Conservation (phyloP, 1,284 basidiomycete species). For the Rhodotorula glutinis region DNA sequence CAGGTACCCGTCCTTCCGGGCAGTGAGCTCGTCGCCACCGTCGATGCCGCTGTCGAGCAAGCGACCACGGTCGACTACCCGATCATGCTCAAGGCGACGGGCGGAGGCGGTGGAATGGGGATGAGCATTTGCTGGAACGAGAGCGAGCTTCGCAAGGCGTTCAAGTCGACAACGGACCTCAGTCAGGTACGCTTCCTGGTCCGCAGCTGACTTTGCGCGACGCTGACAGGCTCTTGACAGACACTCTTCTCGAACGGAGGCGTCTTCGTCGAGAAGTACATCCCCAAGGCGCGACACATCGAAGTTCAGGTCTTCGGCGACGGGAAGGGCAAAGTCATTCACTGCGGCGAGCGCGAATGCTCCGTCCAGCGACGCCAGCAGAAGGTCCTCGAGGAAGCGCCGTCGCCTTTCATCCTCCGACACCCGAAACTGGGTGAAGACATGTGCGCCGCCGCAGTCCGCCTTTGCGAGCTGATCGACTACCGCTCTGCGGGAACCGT, state of each 20-base stretch:
- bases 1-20: constrained; percentile 61
- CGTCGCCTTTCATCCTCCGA: constrained; percentile 51
- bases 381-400: constrained; percentile 69
- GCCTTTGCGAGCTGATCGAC: constrained; percentile 54
- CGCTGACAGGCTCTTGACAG: constrained; percentile 34
- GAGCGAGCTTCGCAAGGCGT: constrained; percentile 51
- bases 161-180: constrained; percentile 54
- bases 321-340: constrained; percentile 60
- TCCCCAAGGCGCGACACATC: constrained; percentile 53
- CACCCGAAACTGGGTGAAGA: constrained; percentile 45
- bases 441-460: constrained; percentile 59
- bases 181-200: constrained; percentile 46
- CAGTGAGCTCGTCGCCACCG: constrained; percentile 53
- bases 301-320: constrained; percentile 40
- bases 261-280: constrained; percentile 63
- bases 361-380: constrained; percentile 68
- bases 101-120: constrained; percentile 70
- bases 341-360: constrained; percentile 63
- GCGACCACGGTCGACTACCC: constrained; percentile 59
- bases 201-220: accelerated
- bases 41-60: constrained; percentile 53
- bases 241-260: constrained; percentile 58
- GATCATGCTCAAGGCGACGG: constrained; percentile 66
- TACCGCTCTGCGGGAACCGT: constrained; percentile 52
- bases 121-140: constrained; percentile 58